Base-by-base conservation (phyloP, 192 early-diverging fungal species). In the Entrophospora sp. region DNA sequence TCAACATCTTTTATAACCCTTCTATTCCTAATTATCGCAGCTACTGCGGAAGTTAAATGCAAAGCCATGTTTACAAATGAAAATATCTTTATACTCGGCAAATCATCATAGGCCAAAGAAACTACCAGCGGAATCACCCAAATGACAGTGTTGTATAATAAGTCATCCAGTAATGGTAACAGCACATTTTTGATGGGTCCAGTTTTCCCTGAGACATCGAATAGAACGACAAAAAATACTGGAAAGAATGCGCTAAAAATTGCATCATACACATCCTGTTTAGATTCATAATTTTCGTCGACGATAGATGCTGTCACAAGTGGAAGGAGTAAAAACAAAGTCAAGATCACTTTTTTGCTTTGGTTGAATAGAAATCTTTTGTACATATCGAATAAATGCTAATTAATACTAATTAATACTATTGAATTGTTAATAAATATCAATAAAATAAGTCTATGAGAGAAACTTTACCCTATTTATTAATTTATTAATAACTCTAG, bases 81-180 rank as follows among this genome's bases (percentile, higher is more conserved):
- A 46, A 63, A 63, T 60, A 60, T 60, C 16, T 42, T 38, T 25
- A 60, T 60, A 40, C 7, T 5, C 20, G 40, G 40, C 24, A 40
- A n/a, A 43, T 60, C 38, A 40, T 13, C 38, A 60, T 43, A 60
- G 0, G 44, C 12, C 31, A 48, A 63, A 2, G 61, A 44, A 35
- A 63, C 27, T 63, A 46, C n/a, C 18, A 63, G 27, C 13, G 61
- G 61, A 48, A 63, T 46, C 30, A 46, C 42, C 40, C 43, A 63
- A 63, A 30, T 63, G 30, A 63, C 27, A 18, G 18, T 24, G n/a
- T 63, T 63, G 27, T 63, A 63, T 22, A 63, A 63, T 60, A 60
- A 22, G 22, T 63, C 61, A 44, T 63, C 61, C 16, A 63, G 3
- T 63, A 63, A 34, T 36, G 61, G 42, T 16, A 63, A 63, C 7